Percentiles rank a stretch among this genome's conserved stretches.
These are phyloP conservation scores for Oryza brachyantha DNA, from an alignment of 176 grass and related monocot species.

Conservation along the genomic window DNA sequence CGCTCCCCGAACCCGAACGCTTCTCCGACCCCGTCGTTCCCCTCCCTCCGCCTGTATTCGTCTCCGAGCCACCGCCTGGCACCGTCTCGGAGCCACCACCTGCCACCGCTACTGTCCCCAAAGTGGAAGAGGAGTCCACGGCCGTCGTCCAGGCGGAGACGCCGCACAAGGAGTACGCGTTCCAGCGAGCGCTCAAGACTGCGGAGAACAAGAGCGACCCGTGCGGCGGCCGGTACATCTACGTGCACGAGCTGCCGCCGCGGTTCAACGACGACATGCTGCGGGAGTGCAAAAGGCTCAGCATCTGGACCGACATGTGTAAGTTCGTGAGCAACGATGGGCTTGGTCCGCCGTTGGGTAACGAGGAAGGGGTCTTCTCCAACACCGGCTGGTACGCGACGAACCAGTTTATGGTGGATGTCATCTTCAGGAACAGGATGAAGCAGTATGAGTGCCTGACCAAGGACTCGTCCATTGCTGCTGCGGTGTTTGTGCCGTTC, in stretches of 20 bases:
- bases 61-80: neutral
- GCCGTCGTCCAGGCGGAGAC: constrained; percentile 3
- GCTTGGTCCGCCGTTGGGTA: constrained; percentile 69
- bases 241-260: constrained; percentile 86
- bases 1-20: neutral
- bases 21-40: constrained; percentile 1
- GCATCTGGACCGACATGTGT: constrained; percentile 96
- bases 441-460: constrained; percentile 98
- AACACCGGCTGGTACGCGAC: constrained; percentile 88
- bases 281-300: constrained; percentile 69
- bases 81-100: neutral
- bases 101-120: too few species aligned
- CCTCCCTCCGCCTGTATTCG: neutral
- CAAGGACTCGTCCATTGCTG: constrained; percentile 69
- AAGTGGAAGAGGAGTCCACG: neutral
- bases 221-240: constrained; percentile 97
- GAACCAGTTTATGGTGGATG: constrained; percentile 88
- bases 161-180: constrained; percentile 51
- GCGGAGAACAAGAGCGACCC: constrained; percentile 80
- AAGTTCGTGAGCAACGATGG: constrained; percentile 91
- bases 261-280: constrained; percentile 96
- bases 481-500: constrained; percentile 93
- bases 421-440: constrained; percentile 94
- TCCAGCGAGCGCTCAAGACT: constrained; percentile 61
- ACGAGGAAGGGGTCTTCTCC: constrained; percentile 82